Conservation (phyloP, 768 basidiomycete genomes). For the Mycena leptocephala region DNA sequence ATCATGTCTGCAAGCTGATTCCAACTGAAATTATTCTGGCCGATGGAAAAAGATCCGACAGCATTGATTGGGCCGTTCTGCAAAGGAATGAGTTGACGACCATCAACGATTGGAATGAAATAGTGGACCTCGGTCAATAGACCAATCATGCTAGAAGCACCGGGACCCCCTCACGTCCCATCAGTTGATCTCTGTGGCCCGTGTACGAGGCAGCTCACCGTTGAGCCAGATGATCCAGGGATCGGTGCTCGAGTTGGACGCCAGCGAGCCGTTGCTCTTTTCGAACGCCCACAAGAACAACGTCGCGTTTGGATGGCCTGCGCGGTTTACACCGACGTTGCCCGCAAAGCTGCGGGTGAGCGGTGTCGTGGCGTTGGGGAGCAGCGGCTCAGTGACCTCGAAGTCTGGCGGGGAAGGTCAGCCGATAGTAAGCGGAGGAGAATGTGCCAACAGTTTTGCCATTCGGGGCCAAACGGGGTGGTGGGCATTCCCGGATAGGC, state of each 20-base stretch:
- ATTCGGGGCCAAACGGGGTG: slow-evolving; percentile 66
- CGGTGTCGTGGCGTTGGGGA: slow-evolving; percentile 75
- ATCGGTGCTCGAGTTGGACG: slow-evolving; percentile 48
- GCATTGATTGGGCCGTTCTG: slow-evolving; percentile 82
- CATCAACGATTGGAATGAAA: background rate
- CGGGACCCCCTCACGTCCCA: slow-evolving; percentile 61
- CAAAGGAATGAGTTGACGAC: background rate
- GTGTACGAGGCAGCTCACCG: slow-evolving; percentile 62
- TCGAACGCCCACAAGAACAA: slow-evolving; percentile 80
- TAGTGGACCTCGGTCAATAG: slow-evolving; percentile 72
- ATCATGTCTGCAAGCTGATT: slow-evolving; percentile 76
- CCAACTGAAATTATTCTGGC: slow-evolving; percentile 72
- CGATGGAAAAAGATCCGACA: slow-evolving; percentile 62
- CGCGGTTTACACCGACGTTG: slow-evolving; percentile 73
- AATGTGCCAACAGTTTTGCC: slow-evolving; percentile 67
- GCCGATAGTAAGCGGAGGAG: background rate
- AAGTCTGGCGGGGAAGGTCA: slow-evolving; percentile 61
- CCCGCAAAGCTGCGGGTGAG: slow-evolving; percentile 71
- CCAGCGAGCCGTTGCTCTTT: slow-evolving; percentile 70
- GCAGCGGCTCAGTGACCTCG: slow-evolving; percentile 61
- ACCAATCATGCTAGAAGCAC: slow-evolving; percentile 79
- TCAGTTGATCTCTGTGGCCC: background rate
- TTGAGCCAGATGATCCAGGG: slow-evolving; percentile 86
- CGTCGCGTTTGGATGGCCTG: slow-evolving; percentile 74
- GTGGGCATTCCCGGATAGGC: slow-evolving; percentile 63